A percentile compares a stretch with the other conserved stretches of the same genome.
phyloP scores from a whole-genome alignment of 2,329 filamentous ascomycete species.

The Cladophialophora chaetospira region DNA sequence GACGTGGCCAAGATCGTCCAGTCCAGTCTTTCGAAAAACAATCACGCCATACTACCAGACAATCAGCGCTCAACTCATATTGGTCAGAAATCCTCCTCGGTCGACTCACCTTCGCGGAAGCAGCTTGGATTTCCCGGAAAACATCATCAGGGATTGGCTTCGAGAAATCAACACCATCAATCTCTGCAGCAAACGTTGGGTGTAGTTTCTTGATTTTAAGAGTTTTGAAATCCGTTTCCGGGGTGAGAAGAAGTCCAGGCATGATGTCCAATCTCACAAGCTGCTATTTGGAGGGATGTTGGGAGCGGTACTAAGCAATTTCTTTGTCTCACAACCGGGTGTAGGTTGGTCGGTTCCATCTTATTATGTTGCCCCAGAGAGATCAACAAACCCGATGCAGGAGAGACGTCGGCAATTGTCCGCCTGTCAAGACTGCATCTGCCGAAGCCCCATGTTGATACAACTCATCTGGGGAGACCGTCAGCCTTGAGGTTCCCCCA shows the following conservation, averaged over 20 bases:
- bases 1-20: constrained; percentile 25
- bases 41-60: constrained; percentile 43
- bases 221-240: constrained; percentile 23
- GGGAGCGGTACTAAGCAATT: background rate
- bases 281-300: background rate
- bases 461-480: background rate
- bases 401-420: constrained; percentile 14
- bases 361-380: background rate
- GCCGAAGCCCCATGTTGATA: constrained; percentile 26
- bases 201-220: constrained; percentile 33
- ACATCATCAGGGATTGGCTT: constrained; percentile 38
- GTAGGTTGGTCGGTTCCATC: background rate
- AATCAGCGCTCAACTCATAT: constrained; percentile 36
- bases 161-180: constrained; percentile 42
- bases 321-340: background rate
- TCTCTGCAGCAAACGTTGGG: constrained; percentile 42
- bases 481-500: constrained; percentile 21
- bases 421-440: constrained; percentile 14
- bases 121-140: constrained; percentile 39
- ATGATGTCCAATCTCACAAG: background rate
- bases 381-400: background rate
- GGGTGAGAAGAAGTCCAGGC: constrained; percentile 21
- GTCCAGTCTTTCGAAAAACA: constrained; percentile 26
- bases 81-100: background rate
- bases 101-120: constrained; percentile 41